These are phyloP conservation scores for Phytophthora macrochlamydospora DNA, from an alignment of 352 stramenopile genomes.

Conservation along the genomic window DNA sequence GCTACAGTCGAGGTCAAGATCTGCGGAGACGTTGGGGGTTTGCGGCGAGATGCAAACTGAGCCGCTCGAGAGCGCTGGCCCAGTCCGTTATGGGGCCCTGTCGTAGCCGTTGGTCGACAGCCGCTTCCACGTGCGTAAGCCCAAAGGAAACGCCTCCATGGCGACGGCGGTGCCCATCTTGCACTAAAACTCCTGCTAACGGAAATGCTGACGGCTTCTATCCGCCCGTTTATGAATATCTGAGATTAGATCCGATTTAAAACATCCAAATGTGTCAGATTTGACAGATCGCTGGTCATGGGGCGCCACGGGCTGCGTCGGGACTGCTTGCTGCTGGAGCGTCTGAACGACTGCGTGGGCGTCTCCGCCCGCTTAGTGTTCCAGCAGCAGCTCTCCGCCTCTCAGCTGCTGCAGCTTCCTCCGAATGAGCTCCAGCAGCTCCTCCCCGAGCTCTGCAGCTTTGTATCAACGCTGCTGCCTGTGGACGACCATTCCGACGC, in stretches of 20 bases:
- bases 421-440: slow-evolving; percentile 38
- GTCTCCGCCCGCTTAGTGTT: slow-evolving; percentile 53
- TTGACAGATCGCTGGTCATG: slow-evolving; percentile 5
- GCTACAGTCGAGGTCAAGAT: slow-evolving; percentile 9
- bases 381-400: slow-evolving; percentile 37
- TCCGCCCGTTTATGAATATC: too few relatives aligned
- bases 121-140: background rate
- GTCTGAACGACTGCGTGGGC: slow-evolving; percentile 54
- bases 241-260: too few relatives aligned
- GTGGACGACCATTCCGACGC: background rate
- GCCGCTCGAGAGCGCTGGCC: background rate
- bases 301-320: slow-evolving; percentile 12
- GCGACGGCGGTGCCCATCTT: too few relatives aligned
- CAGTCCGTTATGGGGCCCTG: background rate
- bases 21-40: slow-evolving; percentile 17
- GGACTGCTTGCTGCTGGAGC: slow-evolving; percentile 20
- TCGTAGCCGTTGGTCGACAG: background rate
- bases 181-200: background rate
- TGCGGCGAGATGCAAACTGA: slow-evolving; percentile 27
- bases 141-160: background rate
- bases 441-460: slow-evolving; percentile 49
- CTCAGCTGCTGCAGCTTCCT: slow-evolving; percentile 28
- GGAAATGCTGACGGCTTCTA: background rate
- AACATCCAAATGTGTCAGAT: background rate
- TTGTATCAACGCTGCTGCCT: slow-evolving; percentile 39